phyloP scores from a whole-genome alignment of 176 grass and related monocot genomes.

The Hyparrhenia diplandra region DNA sequence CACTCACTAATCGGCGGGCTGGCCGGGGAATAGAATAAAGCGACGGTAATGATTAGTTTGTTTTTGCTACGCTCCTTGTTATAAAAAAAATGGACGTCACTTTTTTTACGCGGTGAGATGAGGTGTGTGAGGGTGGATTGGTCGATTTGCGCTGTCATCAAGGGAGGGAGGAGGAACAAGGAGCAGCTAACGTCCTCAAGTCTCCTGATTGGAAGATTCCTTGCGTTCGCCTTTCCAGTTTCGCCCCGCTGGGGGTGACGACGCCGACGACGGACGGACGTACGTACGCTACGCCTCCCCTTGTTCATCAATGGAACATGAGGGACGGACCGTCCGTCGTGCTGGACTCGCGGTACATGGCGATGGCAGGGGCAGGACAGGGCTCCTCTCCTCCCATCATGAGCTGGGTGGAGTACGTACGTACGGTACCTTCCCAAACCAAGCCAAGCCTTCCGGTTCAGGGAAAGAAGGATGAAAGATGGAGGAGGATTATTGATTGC shows the following conservation, averaged over 20 bases:
- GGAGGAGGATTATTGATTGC: too few relatives aligned
- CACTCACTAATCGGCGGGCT: constrained; percentile 17
- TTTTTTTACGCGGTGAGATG: not conserved
- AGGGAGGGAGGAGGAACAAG: not conserved
- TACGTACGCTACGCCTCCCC: not conserved
- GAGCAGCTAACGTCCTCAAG: not conserved
- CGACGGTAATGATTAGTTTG: constrained; percentile 30
- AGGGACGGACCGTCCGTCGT: not conserved
- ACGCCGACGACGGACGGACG: too few relatives aligned
- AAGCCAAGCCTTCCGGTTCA: too few relatives aligned
- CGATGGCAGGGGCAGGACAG: too few relatives aligned
- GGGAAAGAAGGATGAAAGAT: too few relatives aligned
- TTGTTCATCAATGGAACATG: not conserved
- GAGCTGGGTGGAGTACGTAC: too few relatives aligned
- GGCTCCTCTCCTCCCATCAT: too few relatives aligned
- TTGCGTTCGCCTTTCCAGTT: constrained; percentile 16
- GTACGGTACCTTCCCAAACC: too few relatives aligned
- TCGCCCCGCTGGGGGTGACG: not conserved
- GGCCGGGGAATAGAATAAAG: constrained; percentile 37
- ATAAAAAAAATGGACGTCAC: not conserved
- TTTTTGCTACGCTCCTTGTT: not conserved
- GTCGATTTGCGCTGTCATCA: not conserved
- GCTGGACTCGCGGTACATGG: not conserved
- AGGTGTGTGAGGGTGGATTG: too few relatives aligned
- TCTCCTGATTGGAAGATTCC: constrained; percentile 34